These are phyloP conservation scores for Aspergillus olivimuriae DNA, from an alignment of 495 filamentous ascomycete species.

Conservation along the genomic window DNA sequence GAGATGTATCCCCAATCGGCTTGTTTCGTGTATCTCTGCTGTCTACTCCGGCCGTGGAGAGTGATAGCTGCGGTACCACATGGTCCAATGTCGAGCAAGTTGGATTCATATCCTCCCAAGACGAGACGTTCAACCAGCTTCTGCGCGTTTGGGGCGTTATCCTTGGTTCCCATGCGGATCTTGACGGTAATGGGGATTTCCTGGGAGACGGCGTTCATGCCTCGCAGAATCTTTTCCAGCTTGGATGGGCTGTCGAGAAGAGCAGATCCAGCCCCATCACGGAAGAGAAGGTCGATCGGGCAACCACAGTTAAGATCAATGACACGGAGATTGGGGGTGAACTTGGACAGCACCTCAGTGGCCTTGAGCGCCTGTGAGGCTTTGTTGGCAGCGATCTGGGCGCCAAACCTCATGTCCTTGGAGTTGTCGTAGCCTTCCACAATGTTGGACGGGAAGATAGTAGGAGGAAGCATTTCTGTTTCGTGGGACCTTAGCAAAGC, in stretches of 20 bases:
- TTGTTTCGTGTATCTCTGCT: constrained; percentile 83
- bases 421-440: constrained; percentile 72
- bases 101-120: constrained; percentile 65
- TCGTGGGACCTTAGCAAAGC: constrained; percentile 86
- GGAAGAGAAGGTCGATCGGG: constrained; percentile 87
- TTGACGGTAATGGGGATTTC: constrained; percentile 89
- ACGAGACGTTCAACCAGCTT: constrained; percentile 78
- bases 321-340: constrained; percentile 74
- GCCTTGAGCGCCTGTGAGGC: constrained; percentile 82
- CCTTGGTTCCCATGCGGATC: constrained; percentile 85
- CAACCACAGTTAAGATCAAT: constrained; percentile 96
- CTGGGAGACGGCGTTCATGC: constrained; percentile 87
- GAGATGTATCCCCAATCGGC: constrained; percentile 95
- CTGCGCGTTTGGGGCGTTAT: constrained; percentile 69
- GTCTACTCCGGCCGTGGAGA: constrained; percentile 84
- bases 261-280: constrained; percentile 86
- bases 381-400: constrained; percentile 85
- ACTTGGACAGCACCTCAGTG: constrained; percentile 68
- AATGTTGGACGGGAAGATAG: constrained; percentile 37
- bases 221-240: constrained; percentile 83
- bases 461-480: constrained; percentile 65
- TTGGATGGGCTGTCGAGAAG: constrained; percentile 77
- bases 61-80: constrained; percentile 88
- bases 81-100: constrained; percentile 51
- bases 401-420: constrained; percentile 81